phyloP scores from a whole-genome alignment of 305 asterid genomes.

The Fraxinus xanthoxyloides region DNA sequence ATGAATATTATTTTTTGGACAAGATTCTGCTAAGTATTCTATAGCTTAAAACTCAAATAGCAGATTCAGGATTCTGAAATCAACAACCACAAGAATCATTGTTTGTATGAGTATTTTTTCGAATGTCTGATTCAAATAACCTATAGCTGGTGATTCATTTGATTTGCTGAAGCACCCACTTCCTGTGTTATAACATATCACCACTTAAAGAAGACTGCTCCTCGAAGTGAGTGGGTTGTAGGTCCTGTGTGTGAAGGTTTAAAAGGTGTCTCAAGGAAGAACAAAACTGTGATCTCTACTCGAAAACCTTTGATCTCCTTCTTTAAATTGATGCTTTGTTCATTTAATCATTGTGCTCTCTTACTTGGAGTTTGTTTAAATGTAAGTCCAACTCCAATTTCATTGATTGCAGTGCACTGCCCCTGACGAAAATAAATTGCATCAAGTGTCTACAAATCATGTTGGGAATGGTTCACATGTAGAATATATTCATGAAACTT shows the following conservation, averaged over 20 bases:
- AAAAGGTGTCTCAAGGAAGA: background rate
- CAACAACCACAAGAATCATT: background rate
- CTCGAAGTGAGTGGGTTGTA: background rate
- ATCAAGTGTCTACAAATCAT: slow-evolving; percentile 34
- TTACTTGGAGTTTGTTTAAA: background rate
- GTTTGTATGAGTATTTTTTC: background rate
- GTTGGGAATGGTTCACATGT: slow-evolving; percentile 43
- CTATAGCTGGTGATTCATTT: background rate
- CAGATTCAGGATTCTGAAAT: background rate
- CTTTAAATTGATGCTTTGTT: background rate
- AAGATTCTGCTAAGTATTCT: background rate
- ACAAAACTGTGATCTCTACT: background rate
- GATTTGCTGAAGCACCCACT: slow-evolving; percentile 3
- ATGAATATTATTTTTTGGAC: background rate
- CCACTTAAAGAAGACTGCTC: background rate
- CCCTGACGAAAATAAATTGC: slow-evolving; percentile 42
- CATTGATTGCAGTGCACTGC: slow-evolving; percentile 41
- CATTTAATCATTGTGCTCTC: background rate
- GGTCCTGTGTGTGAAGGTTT: slow-evolving; percentile 1
- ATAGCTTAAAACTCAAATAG: background rate
- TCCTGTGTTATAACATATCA: slow-evolving; percentile 7
- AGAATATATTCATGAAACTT: slow-evolving; percentile 41
- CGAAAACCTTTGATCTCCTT: slow-evolving; percentile 3
- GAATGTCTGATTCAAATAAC: background rate
- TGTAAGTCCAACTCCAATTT: slow-evolving; percentile 25